Evolutionary conservation across 2,329 filamentous ascomycete genomes (phyloP).

Genomic region (Fusarium musae): DNA sequence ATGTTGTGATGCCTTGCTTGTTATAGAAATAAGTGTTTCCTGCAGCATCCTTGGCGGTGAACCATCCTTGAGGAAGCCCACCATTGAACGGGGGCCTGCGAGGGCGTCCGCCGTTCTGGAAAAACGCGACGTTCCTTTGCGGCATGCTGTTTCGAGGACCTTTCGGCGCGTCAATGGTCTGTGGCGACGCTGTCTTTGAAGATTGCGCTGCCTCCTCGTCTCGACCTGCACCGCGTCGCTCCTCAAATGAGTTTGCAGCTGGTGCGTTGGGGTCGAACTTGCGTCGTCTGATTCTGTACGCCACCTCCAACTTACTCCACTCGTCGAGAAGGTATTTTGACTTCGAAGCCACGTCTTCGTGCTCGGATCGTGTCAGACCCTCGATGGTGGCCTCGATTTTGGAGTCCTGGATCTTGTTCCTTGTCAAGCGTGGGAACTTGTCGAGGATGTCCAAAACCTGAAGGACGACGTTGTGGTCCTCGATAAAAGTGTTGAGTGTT

Average conservation of each 20-base stretch:
- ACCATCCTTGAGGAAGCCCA: constrained; percentile 86
- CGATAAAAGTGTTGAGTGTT: constrained; percentile 83
- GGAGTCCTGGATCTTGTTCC: constrained; percentile 96
- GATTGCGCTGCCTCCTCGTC: constrained; percentile 54
- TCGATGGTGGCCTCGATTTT: constrained; percentile 89
- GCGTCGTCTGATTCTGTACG: constrained; percentile 91
- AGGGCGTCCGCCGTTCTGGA: constrained; percentile 57
- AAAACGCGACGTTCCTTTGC: constrained; percentile 64
- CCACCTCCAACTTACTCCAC: constrained; percentile 91
- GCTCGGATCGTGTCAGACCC: constrained; percentile 72
- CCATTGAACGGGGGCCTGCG: constrained; percentile 66
- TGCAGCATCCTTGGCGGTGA: constrained; percentile 74
- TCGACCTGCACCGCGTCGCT: constrained; percentile 65
- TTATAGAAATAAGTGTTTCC: constrained; percentile 90
- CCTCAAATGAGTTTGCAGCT: constrained; percentile 67
- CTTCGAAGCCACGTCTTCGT: constrained; percentile 79
- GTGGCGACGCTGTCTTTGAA: constrained; percentile 55
- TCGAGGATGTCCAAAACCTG: constrained; percentile 92
- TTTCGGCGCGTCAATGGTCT: constrained; percentile 65
- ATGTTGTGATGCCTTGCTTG: constrained; percentile 79
- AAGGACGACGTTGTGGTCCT: constrained; percentile 89
- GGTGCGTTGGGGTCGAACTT: constrained; percentile 78
- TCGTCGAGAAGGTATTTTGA: constrained; percentile 78
- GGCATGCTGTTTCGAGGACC: constrained; percentile 69
- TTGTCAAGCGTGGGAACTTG: constrained; percentile 87